A percentile compares a stretch with the other conserved stretches of the same genome.
These are phyloP conservation scores for Apiospora koreana DNA, from an alignment of 2,329 filamentous ascomycete species.

Conservation along the genomic window DNA sequence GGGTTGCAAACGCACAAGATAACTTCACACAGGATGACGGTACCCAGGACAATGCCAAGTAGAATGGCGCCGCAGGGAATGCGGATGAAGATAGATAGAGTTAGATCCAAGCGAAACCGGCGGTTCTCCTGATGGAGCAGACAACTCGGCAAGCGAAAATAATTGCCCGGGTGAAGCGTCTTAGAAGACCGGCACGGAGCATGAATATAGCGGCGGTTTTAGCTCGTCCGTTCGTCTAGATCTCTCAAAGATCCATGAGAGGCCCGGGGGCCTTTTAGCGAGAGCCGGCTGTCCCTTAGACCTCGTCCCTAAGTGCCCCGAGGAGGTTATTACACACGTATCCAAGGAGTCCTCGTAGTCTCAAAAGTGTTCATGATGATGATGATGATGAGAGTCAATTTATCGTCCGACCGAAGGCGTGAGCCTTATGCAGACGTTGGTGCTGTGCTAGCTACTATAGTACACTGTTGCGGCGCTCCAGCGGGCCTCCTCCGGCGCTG, in stretches of 20 bases:
- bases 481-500: too few relatives aligned
- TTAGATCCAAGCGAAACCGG: too few relatives aligned
- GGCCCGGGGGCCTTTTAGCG: neutral
- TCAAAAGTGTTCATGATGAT: too few relatives aligned
- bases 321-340: too few relatives aligned
- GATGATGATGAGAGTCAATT: neutral
- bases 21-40: too few relatives aligned
- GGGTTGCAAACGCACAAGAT: too few relatives aligned
- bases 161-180: neutral
- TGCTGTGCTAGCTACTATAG: neutral
- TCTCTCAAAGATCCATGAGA: neutral
- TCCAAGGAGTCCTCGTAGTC: too few relatives aligned
- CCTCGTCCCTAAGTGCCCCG: neutral
- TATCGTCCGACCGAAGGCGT: neutral
- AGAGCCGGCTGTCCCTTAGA: accelerated
- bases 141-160: too few relatives aligned
- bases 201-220: neutral
- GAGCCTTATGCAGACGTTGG: neutral
- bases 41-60: too few relatives aligned
- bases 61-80: too few relatives aligned
- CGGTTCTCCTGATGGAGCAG: too few relatives aligned
- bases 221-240: neutral
- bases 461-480: neutral
- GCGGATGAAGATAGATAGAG: too few relatives aligned
- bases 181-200: neutral